A percentile compares a stretch with the other conserved stretches of the same genome.
These are phyloP conservation scores for Fusarium cicatricum DNA, from an alignment of 2,329 filamentous ascomycete genomes.

Conservation along the genomic window DNA sequence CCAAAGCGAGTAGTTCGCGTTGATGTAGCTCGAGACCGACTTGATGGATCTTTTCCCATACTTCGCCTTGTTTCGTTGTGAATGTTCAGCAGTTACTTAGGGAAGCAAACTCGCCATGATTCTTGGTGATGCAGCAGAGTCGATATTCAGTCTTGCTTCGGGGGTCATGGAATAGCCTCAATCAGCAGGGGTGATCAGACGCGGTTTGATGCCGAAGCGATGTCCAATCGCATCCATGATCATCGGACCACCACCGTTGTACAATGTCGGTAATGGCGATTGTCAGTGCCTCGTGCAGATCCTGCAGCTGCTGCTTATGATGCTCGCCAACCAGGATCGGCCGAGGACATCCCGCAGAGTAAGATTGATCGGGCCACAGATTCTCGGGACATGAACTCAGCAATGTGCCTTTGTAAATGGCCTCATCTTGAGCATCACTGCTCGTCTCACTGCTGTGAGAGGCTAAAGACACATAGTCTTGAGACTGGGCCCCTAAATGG, in stretches of 20 bases:
- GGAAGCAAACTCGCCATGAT: not conserved
- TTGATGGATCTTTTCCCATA: slow-evolving; percentile 48
- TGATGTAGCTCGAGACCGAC: slow-evolving; percentile 52
- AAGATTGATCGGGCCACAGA: slow-evolving; percentile 44
- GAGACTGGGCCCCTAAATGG: slow-evolving; percentile 12
- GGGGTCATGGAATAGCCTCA: slow-evolving; percentile 44
- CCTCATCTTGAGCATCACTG: slow-evolving; percentile 30
- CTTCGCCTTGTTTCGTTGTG: slow-evolving; percentile 34
- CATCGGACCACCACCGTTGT: slow-evolving; percentile 50
- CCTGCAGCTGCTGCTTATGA: slow-evolving; percentile 43
- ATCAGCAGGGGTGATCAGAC: slow-evolving; percentile 46
- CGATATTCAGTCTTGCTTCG: slow-evolving; percentile 36
- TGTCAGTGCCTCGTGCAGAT: slow-evolving; percentile 45
- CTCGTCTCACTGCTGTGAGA: not conserved
- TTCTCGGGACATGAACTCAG: slow-evolving; percentile 36
- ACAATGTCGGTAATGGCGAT: slow-evolving; percentile 48
- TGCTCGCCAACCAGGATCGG: slow-evolving; percentile 46
- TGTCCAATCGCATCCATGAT: slow-evolving; percentile 42
- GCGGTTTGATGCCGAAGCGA: slow-evolving; percentile 43
- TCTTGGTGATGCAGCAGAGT: slow-evolving; percentile 43
- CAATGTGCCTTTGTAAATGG: slow-evolving; percentile 23
- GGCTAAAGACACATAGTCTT: slow-evolving; percentile 12
- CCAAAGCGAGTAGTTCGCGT: slow-evolving; percentile 46
- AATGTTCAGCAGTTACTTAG: slow-evolving; percentile 10
- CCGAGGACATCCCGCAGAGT: slow-evolving; percentile 41